Evolutionary conservation across 2,329 filamentous ascomycete species (phyloP).

Genomic region (Ramichloridium luteum): DNA sequence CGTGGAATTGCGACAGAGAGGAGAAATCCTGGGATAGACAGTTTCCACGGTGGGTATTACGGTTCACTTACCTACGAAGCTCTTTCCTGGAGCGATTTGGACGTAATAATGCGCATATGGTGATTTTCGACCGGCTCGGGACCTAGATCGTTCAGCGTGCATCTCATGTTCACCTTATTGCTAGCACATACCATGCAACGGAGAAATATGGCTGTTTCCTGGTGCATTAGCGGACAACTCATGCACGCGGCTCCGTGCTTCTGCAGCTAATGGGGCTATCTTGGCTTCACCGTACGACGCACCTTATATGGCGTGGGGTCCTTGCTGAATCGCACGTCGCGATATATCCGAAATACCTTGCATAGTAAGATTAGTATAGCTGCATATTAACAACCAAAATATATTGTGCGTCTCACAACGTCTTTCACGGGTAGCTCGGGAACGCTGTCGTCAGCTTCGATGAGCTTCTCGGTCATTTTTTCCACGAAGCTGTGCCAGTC

Average conservation of each 20-base stretch:
- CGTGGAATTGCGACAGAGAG: too few relatives aligned
- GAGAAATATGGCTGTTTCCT: slow-evolving; percentile 58
- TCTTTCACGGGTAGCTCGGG: slow-evolving; percentile 80
- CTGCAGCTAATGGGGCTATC: too few relatives aligned
- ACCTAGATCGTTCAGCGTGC: slow-evolving; percentile 33
- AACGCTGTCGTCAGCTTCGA: slow-evolving; percentile 64
- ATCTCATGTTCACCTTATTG: too few relatives aligned
- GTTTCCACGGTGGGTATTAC: too few relatives aligned
- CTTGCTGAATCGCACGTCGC: slow-evolving; percentile 73
- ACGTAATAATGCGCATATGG: slow-evolving; percentile 83
- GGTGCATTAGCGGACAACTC: slow-evolving; percentile 11
- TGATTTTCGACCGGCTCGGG: slow-evolving; percentile 74
- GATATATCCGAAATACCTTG: slow-evolving; percentile 70
- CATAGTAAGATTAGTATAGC: slow-evolving; percentile 6
- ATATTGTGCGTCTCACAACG: slow-evolving; percentile 38
- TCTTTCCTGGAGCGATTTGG: slow-evolving; percentile 60
- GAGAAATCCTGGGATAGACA: too few relatives aligned
- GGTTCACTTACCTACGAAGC: slow-evolving; percentile 58
- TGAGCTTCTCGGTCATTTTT: slow-evolving; percentile 55
- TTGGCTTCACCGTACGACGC: too few relatives aligned
- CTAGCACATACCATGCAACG: slow-evolving; percentile 54
- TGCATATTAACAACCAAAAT: background rate
- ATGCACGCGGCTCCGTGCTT: background rate
- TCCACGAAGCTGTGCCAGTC: slow-evolving; percentile 76
- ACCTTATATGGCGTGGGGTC: slow-evolving; percentile 84